Percentiles rank a stretch among this genome's conserved stretches.
These are phyloP conservation scores for Nemania abortiva DNA, from an alignment of 2,329 filamentous ascomycete genomes.

Conservation along the genomic window DNA sequence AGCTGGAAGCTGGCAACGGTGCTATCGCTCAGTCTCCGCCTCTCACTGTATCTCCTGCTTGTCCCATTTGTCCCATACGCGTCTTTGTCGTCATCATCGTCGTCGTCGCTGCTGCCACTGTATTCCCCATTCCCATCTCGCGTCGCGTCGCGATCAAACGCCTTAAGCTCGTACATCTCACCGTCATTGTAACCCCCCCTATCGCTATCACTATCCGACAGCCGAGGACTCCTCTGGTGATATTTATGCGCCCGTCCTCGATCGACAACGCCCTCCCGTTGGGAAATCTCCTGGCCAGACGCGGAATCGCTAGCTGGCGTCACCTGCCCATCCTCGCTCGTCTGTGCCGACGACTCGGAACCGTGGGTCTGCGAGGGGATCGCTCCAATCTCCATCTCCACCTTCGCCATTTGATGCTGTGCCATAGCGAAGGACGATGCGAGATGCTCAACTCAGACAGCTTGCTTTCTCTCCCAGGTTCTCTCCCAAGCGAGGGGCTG, in stretches of 20 bases:
- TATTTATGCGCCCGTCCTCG: background rate
- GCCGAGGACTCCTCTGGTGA: background rate
- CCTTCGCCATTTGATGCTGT: slow-evolving; percentile 1
- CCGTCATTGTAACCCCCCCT: background rate
- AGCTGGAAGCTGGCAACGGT: slow-evolving; percentile 44
- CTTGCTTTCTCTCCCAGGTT: background rate
- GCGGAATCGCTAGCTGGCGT: slow-evolving; percentile 26
- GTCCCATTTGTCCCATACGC: slow-evolving; percentile 12
- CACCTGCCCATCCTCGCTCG: slow-evolving; percentile 21
- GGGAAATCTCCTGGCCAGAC: background rate
- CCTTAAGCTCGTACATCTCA: slow-evolving; percentile 44
- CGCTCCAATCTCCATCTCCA: background rate
- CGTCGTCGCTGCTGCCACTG: slow-evolving; percentile 30
- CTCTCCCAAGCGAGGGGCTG: background rate
- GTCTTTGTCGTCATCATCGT: slow-evolving; percentile 28
- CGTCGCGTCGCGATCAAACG: slow-evolving; percentile 13
- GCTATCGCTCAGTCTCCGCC: slow-evolving; percentile 37
- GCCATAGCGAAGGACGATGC: too few species aligned
- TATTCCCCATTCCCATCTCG: slow-evolving; percentile 8
- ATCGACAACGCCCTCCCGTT: background rate
- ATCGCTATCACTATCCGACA: background rate
- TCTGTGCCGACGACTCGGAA: slow-evolving; percentile 20
- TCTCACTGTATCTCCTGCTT: slow-evolving; percentile 30
- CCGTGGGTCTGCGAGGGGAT: background rate
- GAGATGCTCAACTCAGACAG: background rate